Base-by-base conservation (phyloP, 2,329 filamentous ascomycete genomes). In the Colletotrichum phormii region DNA sequence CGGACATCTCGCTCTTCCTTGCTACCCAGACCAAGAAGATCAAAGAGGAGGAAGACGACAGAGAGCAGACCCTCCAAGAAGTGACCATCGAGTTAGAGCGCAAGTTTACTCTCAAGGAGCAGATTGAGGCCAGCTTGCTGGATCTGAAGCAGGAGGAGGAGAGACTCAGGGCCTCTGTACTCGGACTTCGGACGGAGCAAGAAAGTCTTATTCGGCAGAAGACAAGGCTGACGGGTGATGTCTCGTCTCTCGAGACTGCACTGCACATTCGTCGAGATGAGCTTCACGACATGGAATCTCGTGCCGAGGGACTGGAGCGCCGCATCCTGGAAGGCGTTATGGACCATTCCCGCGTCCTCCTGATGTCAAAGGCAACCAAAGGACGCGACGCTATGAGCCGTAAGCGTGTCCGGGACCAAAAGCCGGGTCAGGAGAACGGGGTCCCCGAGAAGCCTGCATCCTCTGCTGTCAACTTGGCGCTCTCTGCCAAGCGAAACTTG, bases 281-380 rank as follows among this genome's bases (percentile, higher is more conserved):
- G 83, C 90, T 99, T 72, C 91, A 94, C 58, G 89, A 93, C 31
- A 98, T 99, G 94, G 96, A 98, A 81, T 86, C 89, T 12, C 93
- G 96, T 74, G 97, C 96, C 3, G 95, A 98, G 81, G 90, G 91
- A 4, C 87, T 99, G 29, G 97, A 99, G 84, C 93, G 95, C 64
- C 92, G 97, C 31, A 98, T 99, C 76, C 86, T 99, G 37, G 96
- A 98, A 76, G 95, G 96, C 31, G 94, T 98, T 75, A 97, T 99
- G 84, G 95, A 98, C 77, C 96, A 98, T 81, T 98, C 96, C 24
- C 93, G 96, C 7, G 92, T 96, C 31, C 88, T 98, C n/a, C 89
- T 98, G 71, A 93, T 97, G 86, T 87, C 91, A 76, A 92, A 94
- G 84, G 84, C 89, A 4, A 84, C 81, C 76, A 86, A 86, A 77